Base-by-base conservation (phyloP, 1,284 basidiomycete species). In the Clitocybe nebularis region DNA sequence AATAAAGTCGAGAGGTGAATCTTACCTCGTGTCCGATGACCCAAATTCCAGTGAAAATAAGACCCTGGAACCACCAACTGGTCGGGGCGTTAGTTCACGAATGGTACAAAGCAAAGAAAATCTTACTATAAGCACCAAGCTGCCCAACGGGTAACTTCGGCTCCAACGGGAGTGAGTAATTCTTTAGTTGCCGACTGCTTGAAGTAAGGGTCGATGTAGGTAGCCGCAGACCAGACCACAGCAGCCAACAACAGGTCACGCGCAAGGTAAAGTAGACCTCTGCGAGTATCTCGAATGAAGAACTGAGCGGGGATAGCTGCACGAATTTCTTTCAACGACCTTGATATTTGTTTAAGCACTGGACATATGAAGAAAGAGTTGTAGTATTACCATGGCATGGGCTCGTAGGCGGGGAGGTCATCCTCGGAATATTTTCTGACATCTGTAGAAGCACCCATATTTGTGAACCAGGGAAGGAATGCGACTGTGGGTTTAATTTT, bases 21-120 rank as follows among this genome's bases (percentile, higher is more conserved):
- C 10, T 32, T 32, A 32, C 29, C 29, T 46, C 77, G 46, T 79
- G 77, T 16, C 77, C 77, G 38, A 80, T 74, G n/a, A 79, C 76
- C 77, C 77, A 81, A 29, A 80, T 66, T 1, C 77, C 76, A 5
- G 75, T 78, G 51, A 80, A 74, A 21, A 74, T 67, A 7, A 80
- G 64, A 9, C 77, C 76, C 57, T 80, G 77, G 53, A 79, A 77
- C 77, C 77, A 80, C 77, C 77, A 80, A 53, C 75, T 72, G 45
- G 36, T 36, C 32, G 10, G 26, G 33, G 10, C 11, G 11, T 4
- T n/a, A 2, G 4, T 4, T 9, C 3, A 26, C 14, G 20, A 11
- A 16, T n/a, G n/a, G n/a, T n/a, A n/a, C n/a, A 34, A 22, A 7
- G 7, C 11, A 29, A 10, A 4, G 7, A 11, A n/a, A 33, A 41